A percentile compares a stretch with the other conserved stretches of the same genome.
These are phyloP conservation scores for Naganishia albida DNA, from an alignment of 1,284 basidiomycete genomes.

Conservation along the genomic window DNA sequence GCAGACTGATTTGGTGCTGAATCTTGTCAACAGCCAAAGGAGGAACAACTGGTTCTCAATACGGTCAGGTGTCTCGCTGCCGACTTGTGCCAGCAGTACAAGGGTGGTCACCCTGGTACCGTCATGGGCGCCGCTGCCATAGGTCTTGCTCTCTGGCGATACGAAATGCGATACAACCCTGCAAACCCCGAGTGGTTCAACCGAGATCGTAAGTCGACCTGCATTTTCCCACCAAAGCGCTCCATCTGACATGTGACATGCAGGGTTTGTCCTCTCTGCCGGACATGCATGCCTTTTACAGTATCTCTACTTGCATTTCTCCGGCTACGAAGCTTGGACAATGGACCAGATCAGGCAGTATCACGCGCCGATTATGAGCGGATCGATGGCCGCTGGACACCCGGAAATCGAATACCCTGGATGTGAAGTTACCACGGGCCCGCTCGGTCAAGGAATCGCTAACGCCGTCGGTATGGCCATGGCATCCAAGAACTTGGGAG, in stretches of 20 bases:
- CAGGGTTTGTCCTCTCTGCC: slow-evolving; percentile 50
- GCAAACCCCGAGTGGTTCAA: slow-evolving; percentile 42
- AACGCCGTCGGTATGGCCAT: slow-evolving; percentile 51
- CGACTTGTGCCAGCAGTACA: slow-evolving; percentile 50
- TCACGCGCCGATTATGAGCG: slow-evolving; percentile 42
- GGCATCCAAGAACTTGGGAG: slow-evolving; percentile 46
- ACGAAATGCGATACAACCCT: slow-evolving; percentile 49
- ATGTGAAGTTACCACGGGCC: slow-evolving; percentile 82
- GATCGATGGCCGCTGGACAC: slow-evolving; percentile 47
- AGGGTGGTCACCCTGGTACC: slow-evolving; percentile 56
- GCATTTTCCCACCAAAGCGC: background rate
- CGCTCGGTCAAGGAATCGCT: slow-evolving; percentile 80
- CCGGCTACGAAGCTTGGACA: slow-evolving; percentile 49
- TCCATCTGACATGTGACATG: background rate
- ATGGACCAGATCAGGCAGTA: slow-evolving; percentile 49
- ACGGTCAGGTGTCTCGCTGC: slow-evolving; percentile 51
- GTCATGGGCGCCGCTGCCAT: slow-evolving; percentile 54
- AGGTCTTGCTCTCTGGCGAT: slow-evolving; percentile 44
- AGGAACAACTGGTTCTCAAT: slow-evolving; percentile 44
- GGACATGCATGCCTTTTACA: slow-evolving; percentile 52
- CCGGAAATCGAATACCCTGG: slow-evolving; percentile 47
- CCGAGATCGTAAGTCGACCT: slow-evolving; percentile 35
- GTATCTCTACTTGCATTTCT: slow-evolving; percentile 51
- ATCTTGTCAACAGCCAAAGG: background rate
- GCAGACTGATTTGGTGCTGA: background rate